A percentile compares a stretch with the other conserved stretches of the same genome.
Evolutionary conservation across 2,329 filamentous ascomycete species (phyloP).

Genomic region (Cladosporium cucumerinum): DNA sequence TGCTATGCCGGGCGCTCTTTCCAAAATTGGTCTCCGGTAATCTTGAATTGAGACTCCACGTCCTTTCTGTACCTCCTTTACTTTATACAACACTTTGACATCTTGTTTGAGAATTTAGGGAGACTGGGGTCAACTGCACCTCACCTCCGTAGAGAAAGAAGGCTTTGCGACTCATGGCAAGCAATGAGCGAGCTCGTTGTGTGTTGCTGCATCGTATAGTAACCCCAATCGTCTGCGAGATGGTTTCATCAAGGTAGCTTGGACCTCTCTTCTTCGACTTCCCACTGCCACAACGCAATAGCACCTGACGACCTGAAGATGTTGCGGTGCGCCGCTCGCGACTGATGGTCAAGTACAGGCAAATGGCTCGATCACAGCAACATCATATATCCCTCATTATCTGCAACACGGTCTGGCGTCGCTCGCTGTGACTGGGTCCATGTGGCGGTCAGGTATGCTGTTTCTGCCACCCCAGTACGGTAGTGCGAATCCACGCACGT

Average conservation of each 20-base stretch:
- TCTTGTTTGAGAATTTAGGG: background rate
- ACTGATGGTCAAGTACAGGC: background rate
- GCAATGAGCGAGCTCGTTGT: background rate
- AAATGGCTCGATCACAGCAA: background rate
- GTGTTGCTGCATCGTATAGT: background rate
- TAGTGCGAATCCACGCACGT: slow-evolving; percentile 7
- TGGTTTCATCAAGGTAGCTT: background rate
- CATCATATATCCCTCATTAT: background rate
- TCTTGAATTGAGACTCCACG: background rate
- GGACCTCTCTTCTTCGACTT: background rate
- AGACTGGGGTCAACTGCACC: background rate
- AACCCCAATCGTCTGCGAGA: background rate
- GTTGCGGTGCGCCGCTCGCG: background rate
- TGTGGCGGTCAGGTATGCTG: background rate
- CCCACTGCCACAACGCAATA: background rate
- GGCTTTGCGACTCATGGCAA: background rate
- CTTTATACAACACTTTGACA: background rate
- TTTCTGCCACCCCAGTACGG: background rate
- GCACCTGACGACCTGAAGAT: background rate
- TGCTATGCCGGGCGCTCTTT: background rate
- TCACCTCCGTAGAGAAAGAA: background rate
- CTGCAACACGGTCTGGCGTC: background rate
- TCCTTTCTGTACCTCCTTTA: background rate
- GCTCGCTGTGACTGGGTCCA: background rate
- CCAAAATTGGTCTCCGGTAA: background rate